Conservation (phyloP, 768 basidiomycete genomes). For the Antrodiella citrinella region DNA sequence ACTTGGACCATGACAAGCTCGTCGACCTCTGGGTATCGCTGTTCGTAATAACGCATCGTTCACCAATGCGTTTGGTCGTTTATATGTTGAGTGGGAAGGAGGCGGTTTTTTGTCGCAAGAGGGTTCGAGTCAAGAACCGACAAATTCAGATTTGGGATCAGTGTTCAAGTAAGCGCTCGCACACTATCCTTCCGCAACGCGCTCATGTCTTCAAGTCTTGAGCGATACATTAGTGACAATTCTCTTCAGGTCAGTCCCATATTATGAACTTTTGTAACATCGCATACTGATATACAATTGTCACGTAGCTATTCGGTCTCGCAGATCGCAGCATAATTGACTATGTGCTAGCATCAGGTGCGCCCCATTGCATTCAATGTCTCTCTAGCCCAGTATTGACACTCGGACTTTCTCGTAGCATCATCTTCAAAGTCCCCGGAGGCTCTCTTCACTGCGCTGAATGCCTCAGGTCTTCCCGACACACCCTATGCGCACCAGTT, state of each 20-base stretch:
- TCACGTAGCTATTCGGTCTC: slow-evolving; percentile 65
- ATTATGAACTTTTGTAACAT: neutral
- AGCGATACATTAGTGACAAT: slow-evolving; percentile 75
- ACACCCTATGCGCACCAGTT: slow-evolving; percentile 77
- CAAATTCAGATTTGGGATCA: neutral
- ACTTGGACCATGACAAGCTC: slow-evolving; percentile 99
- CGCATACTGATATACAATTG: neutral
- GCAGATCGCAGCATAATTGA: slow-evolving; percentile 80
- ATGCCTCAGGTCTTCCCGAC: slow-evolving; percentile 72
- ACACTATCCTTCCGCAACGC: slow-evolving; percentile 1
- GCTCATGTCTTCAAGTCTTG: slow-evolving; percentile 54
- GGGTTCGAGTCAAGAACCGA: neutral
- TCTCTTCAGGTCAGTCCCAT: slow-evolving; percentile 47
- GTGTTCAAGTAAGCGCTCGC: neutral
- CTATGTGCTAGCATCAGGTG: slow-evolving; percentile 83
- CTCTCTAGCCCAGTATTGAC: slow-evolving; percentile 2
- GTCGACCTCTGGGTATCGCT: slow-evolving; percentile 92
- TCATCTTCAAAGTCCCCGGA: slow-evolving; percentile 77
- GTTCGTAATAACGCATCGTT: slow-evolving; percentile 87
- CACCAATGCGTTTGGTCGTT: too few species aligned
- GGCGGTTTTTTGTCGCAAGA: neutral
- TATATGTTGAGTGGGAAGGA: neutral
- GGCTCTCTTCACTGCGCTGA: slow-evolving; percentile 66
- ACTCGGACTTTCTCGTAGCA: slow-evolving; percentile 34
- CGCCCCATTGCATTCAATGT: slow-evolving; percentile 3